These are phyloP conservation scores for Gracilaria gracilis DNA, from an alignment of 23 red algal genomes.

Conservation along the genomic window DNA sequence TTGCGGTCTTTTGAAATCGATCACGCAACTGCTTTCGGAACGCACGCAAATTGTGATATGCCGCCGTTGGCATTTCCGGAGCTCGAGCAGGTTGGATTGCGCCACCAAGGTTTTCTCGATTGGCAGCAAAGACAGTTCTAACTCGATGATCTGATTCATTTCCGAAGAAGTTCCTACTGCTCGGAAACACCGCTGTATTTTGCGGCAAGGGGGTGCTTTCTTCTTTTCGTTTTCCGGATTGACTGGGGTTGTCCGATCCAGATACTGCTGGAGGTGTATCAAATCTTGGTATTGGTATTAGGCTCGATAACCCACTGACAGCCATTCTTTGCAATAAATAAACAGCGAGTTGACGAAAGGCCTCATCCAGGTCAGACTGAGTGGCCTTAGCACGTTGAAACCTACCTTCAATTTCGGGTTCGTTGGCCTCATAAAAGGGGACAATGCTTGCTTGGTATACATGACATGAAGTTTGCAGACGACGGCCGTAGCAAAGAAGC, in stretches of 20 bases:
- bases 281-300: slow-evolving; percentile 31
- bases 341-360: slow-evolving; percentile 30
- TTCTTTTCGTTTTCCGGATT: not conserved
- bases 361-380: slow-evolving; percentile 3
- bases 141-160: slow-evolving; percentile 31
- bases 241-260: not conserved
- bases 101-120: slow-evolving; percentile 21
- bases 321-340: slow-evolving; percentile 46
- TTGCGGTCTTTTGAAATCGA: not conserved
- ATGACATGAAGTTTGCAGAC: slow-evolving; percentile 8
- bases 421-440: slow-evolving; percentile 28
- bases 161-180: slow-evolving; percentile 37
- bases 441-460: slow-evolving; percentile 13
- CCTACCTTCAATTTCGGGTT: slow-evolving; percentile 34
- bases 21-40: slow-evolving; percentile 11
- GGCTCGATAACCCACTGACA: slow-evolving; percentile 16
- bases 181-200: slow-evolving; percentile 18
- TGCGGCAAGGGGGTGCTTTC: not conserved
- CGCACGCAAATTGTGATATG: slow-evolving; percentile 27
- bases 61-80: slow-evolving; percentile 36
- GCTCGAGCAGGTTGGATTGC: slow-evolving; percentile 21
- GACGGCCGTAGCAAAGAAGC: slow-evolving; percentile 42
- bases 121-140: slow-evolving; percentile 4
- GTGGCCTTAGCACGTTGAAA: not conserved
- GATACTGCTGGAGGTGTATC: not conserved